Percentiles rank a stretch among this genome's conserved stretches.
Conservation (phyloP, 2,329 filamentous ascomycete species). For the Hawksworthiomyces lignivorus region DNA sequence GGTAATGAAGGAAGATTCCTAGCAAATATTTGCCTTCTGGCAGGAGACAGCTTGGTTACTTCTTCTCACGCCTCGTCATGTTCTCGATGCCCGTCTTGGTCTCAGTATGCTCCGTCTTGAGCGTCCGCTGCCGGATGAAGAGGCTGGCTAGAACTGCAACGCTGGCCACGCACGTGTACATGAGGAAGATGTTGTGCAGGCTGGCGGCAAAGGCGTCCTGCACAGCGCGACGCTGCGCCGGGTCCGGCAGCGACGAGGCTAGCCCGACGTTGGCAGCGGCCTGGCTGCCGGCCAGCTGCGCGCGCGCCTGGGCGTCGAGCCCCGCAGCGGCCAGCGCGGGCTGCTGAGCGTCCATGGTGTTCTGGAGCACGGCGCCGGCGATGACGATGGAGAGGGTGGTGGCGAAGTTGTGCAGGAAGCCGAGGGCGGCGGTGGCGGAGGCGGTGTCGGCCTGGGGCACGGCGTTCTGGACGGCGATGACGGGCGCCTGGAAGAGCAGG, state of each 20-base stretch:
- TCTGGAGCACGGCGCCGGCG: slow-evolving; percentile 74
- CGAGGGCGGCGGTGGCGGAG: slow-evolving; percentile 49
- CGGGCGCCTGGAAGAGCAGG: slow-evolving; percentile 49
- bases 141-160: slow-evolving; percentile 6
- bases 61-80: not conserved
- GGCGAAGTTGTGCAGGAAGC: slow-evolving; percentile 51
- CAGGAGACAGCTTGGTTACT: not conserved
- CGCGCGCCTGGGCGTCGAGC: slow-evolving; percentile 10
- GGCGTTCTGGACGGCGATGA: slow-evolving; percentile 52
- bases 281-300: slow-evolving; percentile 42
- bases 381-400: slow-evolving; percentile 63
- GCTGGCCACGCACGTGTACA: slow-evolving; percentile 8
- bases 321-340: slow-evolving; percentile 26
- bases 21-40: too few relatives aligned
- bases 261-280: slow-evolving; percentile 55
- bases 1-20: too few relatives aligned
- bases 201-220: slow-evolving; percentile 6
- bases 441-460: slow-evolving; percentile 50
- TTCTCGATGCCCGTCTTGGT: slow-evolving; percentile 9
- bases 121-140: slow-evolving; percentile 4
- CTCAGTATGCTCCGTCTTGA: slow-evolving; percentile 9
- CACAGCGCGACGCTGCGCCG: slow-evolving; percentile 6
- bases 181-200: slow-evolving; percentile 9
- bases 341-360: slow-evolving; percentile 50
- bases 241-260: slow-evolving; percentile 32